Evolutionary conservation across 75 land plant genomes (phyloP).

Genomic region (Pinus taeda): DNA sequence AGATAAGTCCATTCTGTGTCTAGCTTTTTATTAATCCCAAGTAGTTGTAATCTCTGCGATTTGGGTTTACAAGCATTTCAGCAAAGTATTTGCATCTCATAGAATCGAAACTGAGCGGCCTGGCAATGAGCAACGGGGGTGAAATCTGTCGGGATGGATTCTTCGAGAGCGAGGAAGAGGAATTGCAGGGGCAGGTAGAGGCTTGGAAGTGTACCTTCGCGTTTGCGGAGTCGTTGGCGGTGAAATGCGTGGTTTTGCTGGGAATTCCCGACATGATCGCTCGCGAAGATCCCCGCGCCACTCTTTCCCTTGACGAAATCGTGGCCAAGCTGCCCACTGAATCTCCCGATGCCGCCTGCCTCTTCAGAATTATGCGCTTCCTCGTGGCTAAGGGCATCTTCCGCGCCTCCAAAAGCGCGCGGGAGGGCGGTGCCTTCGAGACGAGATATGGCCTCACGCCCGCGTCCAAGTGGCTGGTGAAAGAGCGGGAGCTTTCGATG

Average conservation of each 20-base stretch:
- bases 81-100: too few relatives aligned
- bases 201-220: conserved; percentile 37
- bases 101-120: background rate
- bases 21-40: too few relatives aligned
- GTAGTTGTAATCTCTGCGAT: too few relatives aligned
- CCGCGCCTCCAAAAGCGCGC: background rate
- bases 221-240: conserved; percentile 16
- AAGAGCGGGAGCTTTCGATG: conserved; percentile 8
- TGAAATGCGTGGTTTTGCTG: conserved; percentile 38
- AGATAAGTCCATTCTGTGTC: too few relatives aligned
- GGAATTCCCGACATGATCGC: conserved; percentile 36
- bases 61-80: too few relatives aligned
- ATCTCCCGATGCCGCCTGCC: conserved; percentile 21
- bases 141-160: background rate
- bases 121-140: too few relatives aligned
- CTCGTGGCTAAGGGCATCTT: conserved; percentile 30
- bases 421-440: background rate
- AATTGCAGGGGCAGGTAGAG: background rate
- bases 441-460: conserved; percentile 32
- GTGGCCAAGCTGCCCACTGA: conserved; percentile 5
- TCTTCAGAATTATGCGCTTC: conserved; percentile 50
- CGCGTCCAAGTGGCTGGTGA: conserved; percentile 26
- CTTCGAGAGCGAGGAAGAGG: conserved; percentile 12
- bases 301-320: conserved; percentile 17
- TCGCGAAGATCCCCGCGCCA: conserved; percentile 18